Percentiles rank a stretch among this genome's conserved stretches.
These are phyloP conservation scores for Annulohypoxylon bovei DNA, from an alignment of 495 filamentous ascomycete genomes.

Conservation along the genomic window DNA sequence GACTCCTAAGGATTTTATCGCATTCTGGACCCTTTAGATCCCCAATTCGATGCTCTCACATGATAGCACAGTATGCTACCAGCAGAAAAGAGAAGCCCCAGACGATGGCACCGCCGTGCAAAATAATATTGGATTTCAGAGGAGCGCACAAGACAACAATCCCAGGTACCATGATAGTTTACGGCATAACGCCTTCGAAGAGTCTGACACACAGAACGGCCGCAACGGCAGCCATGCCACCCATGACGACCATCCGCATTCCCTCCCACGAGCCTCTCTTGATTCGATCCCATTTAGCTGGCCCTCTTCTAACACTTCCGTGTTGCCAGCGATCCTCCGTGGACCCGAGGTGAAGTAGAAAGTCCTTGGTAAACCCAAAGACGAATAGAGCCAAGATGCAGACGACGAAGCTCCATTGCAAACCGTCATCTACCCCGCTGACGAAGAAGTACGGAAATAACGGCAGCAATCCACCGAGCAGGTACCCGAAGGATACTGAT, in stretches of 20 bases:
- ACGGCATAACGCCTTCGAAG: conserved; percentile 54
- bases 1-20: neutral
- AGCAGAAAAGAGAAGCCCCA: neutral
- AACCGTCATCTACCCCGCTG: conserved; percentile 64
- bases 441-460: conserved; percentile 83
- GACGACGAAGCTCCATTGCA: conserved; percentile 74
- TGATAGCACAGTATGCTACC: neutral
- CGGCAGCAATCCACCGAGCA: conserved; percentile 77
- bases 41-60: neutral
- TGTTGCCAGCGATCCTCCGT: conserved; percentile 40
- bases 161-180: neutral
- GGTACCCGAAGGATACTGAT: conserved; percentile 74
- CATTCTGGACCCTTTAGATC: neutral
- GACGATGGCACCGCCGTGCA: neutral
- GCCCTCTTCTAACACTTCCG: conserved; percentile 43
- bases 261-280: conserved; percentile 53
- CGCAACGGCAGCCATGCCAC: conserved; percentile 70
- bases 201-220: conserved; percentile 72
- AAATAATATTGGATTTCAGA: neutral
- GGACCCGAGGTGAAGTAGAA: conserved; percentile 59
- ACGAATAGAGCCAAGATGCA: conserved; percentile 75
- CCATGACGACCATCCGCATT: conserved; percentile 72
- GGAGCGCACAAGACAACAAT: neutral
- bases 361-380: conserved; percentile 78
- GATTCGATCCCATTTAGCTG: conserved; percentile 28